Conservation (phyloP, 1,284 basidiomycete genomes). For the Chiua sp. region DNA sequence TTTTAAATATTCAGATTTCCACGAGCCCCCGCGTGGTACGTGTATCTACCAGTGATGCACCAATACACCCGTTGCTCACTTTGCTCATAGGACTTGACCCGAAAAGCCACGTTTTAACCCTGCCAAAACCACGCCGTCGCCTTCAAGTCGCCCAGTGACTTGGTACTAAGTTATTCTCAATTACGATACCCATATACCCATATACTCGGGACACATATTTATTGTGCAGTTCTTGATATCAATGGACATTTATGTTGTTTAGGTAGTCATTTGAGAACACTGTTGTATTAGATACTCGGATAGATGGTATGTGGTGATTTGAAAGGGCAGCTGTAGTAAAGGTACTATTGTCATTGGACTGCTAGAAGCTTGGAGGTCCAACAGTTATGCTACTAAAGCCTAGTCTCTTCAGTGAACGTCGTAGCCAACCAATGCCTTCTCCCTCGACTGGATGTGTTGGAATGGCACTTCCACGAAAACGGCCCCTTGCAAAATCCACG, state of each 20-base stretch:
- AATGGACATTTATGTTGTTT: background rate
- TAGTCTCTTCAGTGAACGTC: constrained; percentile 44
- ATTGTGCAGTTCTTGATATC: background rate
- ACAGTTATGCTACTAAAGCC: constrained; percentile 37
- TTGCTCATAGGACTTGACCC: constrained; percentile 17
- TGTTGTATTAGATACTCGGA: too few species aligned
- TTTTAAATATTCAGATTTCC: constrained; percentile 5
- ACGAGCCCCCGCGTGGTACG: constrained; percentile 22
- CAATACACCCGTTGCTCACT: background rate
- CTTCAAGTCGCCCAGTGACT: background rate
- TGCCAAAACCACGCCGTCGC: background rate
- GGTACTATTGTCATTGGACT: too few species aligned
- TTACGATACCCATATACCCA: constrained; percentile 1
- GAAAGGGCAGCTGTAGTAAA: too few species aligned
- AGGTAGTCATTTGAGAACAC: background rate
- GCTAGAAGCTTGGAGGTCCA: constrained; percentile 33
- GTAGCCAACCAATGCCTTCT: constrained; percentile 48
- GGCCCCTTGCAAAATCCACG: constrained; percentile 31
- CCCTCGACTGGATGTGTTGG: constrained; percentile 43
- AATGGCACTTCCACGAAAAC: constrained; percentile 19
- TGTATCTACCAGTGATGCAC: background rate
- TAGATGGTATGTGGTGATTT: too few species aligned
- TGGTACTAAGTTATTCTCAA: background rate
- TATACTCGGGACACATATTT: constrained; percentile 3
- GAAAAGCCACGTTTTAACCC: constrained; percentile 14